Evolutionary conservation across 1,284 basidiomycete genomes (phyloP).

Genomic region (Xanthoconium separans): DNA sequence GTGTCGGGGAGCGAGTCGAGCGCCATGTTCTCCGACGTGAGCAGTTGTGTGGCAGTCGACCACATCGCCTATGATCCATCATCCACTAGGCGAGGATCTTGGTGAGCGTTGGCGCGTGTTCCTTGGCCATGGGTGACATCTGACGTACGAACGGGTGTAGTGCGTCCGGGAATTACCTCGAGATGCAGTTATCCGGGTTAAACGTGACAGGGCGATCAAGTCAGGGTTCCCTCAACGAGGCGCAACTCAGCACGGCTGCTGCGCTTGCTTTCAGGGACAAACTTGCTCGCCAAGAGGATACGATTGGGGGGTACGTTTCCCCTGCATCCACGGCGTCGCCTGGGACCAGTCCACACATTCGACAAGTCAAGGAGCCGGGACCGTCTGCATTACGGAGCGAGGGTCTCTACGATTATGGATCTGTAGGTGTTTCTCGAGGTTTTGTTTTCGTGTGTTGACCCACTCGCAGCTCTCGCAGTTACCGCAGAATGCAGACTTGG

Average conservation of each 20-base stretch:
- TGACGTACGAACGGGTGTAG: constrained; percentile 30
- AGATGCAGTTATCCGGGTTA: constrained; percentile 46
- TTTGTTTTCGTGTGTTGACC: background rate
- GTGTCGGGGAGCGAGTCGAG: constrained; percentile 59
- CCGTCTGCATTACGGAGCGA: constrained; percentile 28
- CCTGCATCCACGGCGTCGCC: constrained; percentile 45
- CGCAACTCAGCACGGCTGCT: constrained; percentile 20
- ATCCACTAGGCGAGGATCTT: constrained; percentile 45
- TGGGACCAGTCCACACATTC: constrained; percentile 39
- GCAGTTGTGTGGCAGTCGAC: constrained; percentile 38
- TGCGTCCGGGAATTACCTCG: constrained; percentile 38
- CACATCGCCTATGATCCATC: constrained; percentile 31
- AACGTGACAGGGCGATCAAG: constrained; percentile 41
- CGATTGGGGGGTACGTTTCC: constrained; percentile 32
- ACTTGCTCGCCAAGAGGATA: constrained; percentile 20
- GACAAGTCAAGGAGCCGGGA: constrained; percentile 29
- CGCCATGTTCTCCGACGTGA: constrained; percentile 51
- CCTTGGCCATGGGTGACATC: constrained; percentile 7
- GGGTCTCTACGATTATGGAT: constrained; percentile 25
- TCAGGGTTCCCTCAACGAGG: constrained; percentile 30
- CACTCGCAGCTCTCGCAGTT: constrained; percentile 26
- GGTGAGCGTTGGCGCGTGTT: constrained; percentile 36
- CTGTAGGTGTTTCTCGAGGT: constrained; percentile 14
- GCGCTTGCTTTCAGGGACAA: constrained; percentile 27
- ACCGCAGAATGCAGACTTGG: constrained; percentile 26